Evolutionary conservation across 2,329 filamentous ascomycete species (phyloP), one percentile per base, ranked within the genome.

Genomic region (Ustilaginoidea virens): DNA sequence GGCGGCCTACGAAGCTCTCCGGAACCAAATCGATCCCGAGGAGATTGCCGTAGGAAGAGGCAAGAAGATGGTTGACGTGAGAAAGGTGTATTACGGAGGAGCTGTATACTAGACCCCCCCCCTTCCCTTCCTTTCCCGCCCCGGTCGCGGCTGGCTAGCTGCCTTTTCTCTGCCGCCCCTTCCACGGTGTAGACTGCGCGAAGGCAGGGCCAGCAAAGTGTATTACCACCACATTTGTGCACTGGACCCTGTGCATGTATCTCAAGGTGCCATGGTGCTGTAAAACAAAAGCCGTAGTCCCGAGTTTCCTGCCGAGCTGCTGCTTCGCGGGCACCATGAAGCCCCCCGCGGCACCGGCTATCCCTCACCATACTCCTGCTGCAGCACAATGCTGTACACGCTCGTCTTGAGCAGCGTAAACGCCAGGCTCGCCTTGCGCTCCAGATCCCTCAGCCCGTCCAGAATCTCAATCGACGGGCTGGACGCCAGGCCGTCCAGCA

Each of bases 331-430:
- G n/a, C n/a, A n/a, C n/a, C n/a, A n/a, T n/a, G n/a, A n/a, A n/a
- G n/a, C n/a, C n/a, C n/a, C n/a, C n/a, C 10, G 10, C 49, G 15
- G 46, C 61, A 47, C 60, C n/a, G n/a, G n/a, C n/a, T 64, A 63
- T 27, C 71, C 79, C 55, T 76, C 80, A 37, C 78, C 75, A 45
- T 92, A 83, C 67, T 96, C 82, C 66, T 96, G 87, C 67, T 98
- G 87, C 60, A 98, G 55, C 36, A 98, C 86, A 60, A 98, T 98
- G 49, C 81, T 92, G 60, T 98, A 98, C 38, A 98, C 90, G 53
- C 87, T 96, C 12, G 90, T 87, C 62, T 98, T 98, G 49, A 98
- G 67, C 49, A 96, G 57, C 37, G 90, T 98, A 55, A 92, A 96
- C 14, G 94, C 87, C 31, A 93, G 63, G 41, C 83, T 85, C 24